Base-by-base conservation (phyloP, 225 moss, liverwort and hornwort species). In the Marchantia paleacea region DNA sequence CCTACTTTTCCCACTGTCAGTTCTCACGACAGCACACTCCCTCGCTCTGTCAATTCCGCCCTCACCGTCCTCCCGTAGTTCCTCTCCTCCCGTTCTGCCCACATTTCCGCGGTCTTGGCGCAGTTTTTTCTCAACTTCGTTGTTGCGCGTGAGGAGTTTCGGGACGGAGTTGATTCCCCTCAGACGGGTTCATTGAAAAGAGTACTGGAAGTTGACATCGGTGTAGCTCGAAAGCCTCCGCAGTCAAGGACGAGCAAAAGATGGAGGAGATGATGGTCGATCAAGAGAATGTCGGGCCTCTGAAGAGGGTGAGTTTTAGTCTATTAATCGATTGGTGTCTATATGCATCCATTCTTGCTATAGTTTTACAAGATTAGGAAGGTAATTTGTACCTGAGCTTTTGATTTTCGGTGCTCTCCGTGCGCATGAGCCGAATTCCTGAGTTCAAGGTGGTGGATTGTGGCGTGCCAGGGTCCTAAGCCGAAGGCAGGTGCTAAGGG, bases 261-360 rank as follows among this genome's bases (percentile, higher is more conserved):
- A 84, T 84, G 84, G 84, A 84, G 49, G 80, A 73, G 61, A 25
- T 72, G 49, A 82, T 85, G 79, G 8, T 79, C 2, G 76, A 82
- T 49, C 79, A 79, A 62, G 85, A 85, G 55, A 82, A 85, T 30
- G 75, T 79, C 10, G 75, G 66, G 31, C 71, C 52, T 7, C 10
- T 50, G 0, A 79, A 80, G 69, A 79, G 75, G 81, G 85, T 85
- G 24, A 53, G 73, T 7, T 7, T 72, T 20, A 8, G 4, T 75
- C 5, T 25, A 5, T 39, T 39, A 5, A 39, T 5, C 5, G 39
- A 30, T 20, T 47, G 29, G 9, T 20, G 64, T 3, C 10, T 18
- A 0, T n/a, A 64, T 39, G 39, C 39, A 24, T 30, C 1, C 12
- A 29, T 18, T 12, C 12, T 20, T 52, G 7, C 28, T 25, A 14